These are phyloP conservation scores for Xerocomellus dryophilus DNA, from an alignment of 768 basidiomycete genomes.

Conservation along the genomic window DNA sequence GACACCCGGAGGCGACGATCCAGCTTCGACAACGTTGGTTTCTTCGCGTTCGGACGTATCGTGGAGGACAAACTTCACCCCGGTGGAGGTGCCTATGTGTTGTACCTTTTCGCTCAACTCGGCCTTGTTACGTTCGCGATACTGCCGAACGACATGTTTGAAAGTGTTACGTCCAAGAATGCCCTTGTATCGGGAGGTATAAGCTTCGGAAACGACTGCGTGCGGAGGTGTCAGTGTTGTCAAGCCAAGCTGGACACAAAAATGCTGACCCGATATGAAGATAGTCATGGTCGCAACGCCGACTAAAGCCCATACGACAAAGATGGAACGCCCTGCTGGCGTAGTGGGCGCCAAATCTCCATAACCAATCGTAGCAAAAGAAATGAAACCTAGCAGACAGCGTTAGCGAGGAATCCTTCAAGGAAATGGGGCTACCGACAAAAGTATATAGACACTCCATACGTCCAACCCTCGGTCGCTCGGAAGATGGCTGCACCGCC, in stretches of 20 bases:
- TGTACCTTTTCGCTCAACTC: conserved; percentile 16
- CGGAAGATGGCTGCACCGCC: conserved; percentile 68
- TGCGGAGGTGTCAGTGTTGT: not conserved
- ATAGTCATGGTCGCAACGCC: conserved; percentile 78
- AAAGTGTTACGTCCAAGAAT: conserved; percentile 48
- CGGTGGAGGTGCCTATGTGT: not conserved
- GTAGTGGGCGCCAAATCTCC: conserved; percentile 61
- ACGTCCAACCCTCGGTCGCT: conserved; percentile 67
- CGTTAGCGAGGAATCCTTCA: not conserved
- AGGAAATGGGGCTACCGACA: conserved; percentile 42
- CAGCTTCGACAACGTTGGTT: not conserved
- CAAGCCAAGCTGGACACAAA: not conserved
- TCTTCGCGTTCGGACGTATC: not conserved
- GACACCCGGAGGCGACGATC: not conserved
- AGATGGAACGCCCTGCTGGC: conserved; percentile 70
- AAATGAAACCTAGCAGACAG: conserved; percentile 52
- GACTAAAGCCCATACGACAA: conserved; percentile 74
- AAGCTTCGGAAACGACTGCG: conserved; percentile 64
- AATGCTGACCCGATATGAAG: conserved; percentile 59
- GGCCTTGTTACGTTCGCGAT: conserved; percentile 33
- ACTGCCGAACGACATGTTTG: conserved; percentile 44
- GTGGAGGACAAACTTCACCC: not conserved
- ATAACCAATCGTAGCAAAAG: conserved; percentile 75
- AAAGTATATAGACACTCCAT: conserved; percentile 65
- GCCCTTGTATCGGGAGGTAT: conserved; percentile 60